phyloP scores from a whole-genome alignment of 108 stramenopile species.

The Seminavis robusta region DNA sequence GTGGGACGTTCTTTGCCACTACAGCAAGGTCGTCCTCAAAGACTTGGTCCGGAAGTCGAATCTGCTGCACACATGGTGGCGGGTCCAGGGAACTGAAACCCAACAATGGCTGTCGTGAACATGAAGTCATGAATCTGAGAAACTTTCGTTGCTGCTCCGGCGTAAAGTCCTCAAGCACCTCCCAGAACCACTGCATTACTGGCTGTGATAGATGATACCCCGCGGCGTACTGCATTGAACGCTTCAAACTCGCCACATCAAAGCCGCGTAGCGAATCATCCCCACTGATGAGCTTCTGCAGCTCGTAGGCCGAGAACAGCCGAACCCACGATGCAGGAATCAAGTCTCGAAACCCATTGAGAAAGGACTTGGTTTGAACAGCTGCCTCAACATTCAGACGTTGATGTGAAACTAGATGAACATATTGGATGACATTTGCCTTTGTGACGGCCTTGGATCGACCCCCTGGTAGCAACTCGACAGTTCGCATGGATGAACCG shows the following conservation, averaged over 20 bases:
- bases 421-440: conserved; percentile 88
- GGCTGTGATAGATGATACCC: conserved; percentile 96
- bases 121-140: conserved; percentile 93
- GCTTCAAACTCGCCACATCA: conserved; percentile 82
- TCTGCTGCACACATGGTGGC: conserved; percentile 88
- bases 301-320: conserved; percentile 89
- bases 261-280: conserved; percentile 88
- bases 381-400: conserved; percentile 84
- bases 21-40: conserved; percentile 37
- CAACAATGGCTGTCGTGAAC: conserved; percentile 91
- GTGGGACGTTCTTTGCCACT: conserved; percentile 51
- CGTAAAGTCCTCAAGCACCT: conserved; percentile 81
- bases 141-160: conserved; percentile 88
- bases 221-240: conserved; percentile 78
- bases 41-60: conserved; percentile 53
- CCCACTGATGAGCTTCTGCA: conserved; percentile 96
- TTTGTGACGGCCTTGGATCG: conserved; percentile 76
- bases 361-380: conserved; percentile 85
- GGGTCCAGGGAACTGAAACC: conserved; percentile 91
- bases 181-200: conserved; percentile 87
- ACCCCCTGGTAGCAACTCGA: conserved; percentile 86
- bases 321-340: conserved; percentile 94
- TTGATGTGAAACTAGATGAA: conserved; percentile 90
- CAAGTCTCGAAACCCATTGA: conserved; percentile 93
- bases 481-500: conserved; percentile 11